These are phyloP conservation scores for Diaporthe sp. DNA, from an alignment of 2,329 filamentous ascomycete genomes.

Conservation along the genomic window DNA sequence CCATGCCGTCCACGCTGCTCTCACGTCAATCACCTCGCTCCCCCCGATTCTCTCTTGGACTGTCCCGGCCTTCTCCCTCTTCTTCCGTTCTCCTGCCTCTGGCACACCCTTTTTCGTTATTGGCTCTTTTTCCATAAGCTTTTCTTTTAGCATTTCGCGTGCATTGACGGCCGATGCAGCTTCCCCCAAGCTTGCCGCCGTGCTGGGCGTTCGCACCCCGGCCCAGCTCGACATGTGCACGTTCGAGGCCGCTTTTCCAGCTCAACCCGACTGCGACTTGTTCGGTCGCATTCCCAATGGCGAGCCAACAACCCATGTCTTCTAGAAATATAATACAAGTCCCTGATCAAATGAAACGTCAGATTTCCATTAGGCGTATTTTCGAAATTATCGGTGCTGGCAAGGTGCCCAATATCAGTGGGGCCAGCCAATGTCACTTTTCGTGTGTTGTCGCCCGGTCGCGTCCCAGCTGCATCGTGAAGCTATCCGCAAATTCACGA, in stretches of 20 bases:
- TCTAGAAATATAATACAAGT: constrained; percentile 18
- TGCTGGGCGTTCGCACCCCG: neutral
- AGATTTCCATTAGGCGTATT: neutral
- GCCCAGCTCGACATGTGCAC: constrained; percentile 25
- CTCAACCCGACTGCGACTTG: constrained; percentile 25
- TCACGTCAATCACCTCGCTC: constrained; percentile 37
- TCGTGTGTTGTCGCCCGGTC: constrained; percentile 33
- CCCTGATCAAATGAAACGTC: constrained; percentile 13
- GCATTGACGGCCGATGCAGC: constrained; percentile 31
- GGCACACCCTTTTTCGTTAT: constrained; percentile 35
- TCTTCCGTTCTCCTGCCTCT: constrained; percentile 33
- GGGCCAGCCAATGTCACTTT: constrained; percentile 38
- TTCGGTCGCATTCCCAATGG: constrained; percentile 38
- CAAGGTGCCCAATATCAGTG: constrained; percentile 35
- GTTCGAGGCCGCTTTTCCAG: constrained; percentile 23
- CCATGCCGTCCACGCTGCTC: constrained; percentile 30
- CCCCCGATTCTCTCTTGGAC: constrained; percentile 34
- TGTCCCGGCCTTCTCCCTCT: constrained; percentile 42
- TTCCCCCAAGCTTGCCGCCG: neutral
- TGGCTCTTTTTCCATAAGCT: constrained; percentile 27
- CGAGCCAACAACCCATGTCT: constrained; percentile 41
- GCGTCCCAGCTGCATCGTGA: constrained; percentile 37
- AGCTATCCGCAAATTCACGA: constrained; percentile 41
- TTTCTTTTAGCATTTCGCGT: constrained; percentile 5
- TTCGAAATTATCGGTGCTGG: neutral